Conservation (phyloP, 2,329 filamentous ascomycete species). For the Diaporthe nobilis region DNA sequence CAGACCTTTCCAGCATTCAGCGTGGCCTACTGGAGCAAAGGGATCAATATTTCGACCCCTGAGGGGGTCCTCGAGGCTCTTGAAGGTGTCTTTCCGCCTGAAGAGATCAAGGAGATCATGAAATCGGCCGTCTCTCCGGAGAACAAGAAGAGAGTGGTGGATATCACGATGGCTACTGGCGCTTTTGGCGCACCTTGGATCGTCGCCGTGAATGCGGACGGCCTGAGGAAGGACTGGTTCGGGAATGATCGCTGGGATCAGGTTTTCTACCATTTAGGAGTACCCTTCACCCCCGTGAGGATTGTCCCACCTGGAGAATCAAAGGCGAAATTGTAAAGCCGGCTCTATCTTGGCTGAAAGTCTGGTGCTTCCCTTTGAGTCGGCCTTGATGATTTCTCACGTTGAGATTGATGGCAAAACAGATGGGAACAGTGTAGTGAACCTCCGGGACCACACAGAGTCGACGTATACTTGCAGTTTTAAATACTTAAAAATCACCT, state of each 20-base stretch:
- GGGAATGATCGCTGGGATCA: slow-evolving; percentile 20
- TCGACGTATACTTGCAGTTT: too few relatives aligned
- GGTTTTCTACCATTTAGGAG: neutral
- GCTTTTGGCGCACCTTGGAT: slow-evolving; percentile 20
- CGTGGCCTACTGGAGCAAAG: slow-evolving; percentile 11
- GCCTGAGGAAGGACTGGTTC: slow-evolving; percentile 5
- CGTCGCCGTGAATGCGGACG: neutral
- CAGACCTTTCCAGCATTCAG: slow-evolving; percentile 8
- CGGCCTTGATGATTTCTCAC: too few relatives aligned
- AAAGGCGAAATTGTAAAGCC: neutral
- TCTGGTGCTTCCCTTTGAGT: too few relatives aligned
- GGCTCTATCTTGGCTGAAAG: neutral
- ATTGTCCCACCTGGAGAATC: neutral
- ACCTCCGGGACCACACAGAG: too few relatives aligned
- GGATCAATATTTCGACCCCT: neutral
- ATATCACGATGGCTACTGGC: neutral
- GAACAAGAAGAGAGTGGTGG: slow-evolving; percentile 4
- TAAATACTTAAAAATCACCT: too few relatives aligned
- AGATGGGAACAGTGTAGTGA: too few relatives aligned
- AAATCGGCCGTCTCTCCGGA: neutral
- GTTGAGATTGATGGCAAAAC: too few relatives aligned
- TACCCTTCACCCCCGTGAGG: slow-evolving; percentile 8
- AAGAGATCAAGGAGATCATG: slow-evolving; percentile 18
- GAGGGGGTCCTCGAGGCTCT: slow-evolving; percentile 8
- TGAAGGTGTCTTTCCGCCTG: neutral